Percentiles rank a stretch among this genome's conserved stretches.
Conservation (phyloP, 1,139 yeast species). For the Kodamaea arcana region DNA sequence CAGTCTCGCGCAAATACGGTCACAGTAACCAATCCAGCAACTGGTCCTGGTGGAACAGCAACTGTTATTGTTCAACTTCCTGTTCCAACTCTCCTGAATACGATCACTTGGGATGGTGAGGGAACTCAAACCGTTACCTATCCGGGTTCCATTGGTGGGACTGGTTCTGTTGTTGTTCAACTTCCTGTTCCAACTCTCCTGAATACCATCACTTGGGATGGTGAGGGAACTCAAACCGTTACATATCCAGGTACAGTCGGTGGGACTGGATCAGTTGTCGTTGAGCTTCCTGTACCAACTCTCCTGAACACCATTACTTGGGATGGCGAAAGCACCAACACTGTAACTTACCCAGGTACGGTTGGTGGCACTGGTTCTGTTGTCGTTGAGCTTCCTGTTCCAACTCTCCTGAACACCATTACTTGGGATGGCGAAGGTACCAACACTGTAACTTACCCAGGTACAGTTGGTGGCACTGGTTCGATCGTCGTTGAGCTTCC, state of each 20-base stretch:
- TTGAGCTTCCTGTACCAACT: constrained; percentile 1
- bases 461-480: constrained; percentile 10
- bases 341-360: constrained; percentile 7
- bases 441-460: constrained; percentile 5
- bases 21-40: background rate
- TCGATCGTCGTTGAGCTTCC: constrained; percentile 14
- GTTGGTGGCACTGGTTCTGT: constrained; percentile 12
- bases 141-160: constrained; percentile 5
- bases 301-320: constrained; percentile 2
- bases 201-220: constrained; percentile 6
- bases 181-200: constrained; percentile 2
- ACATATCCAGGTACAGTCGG: background rate
- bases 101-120: constrained; percentile 6
- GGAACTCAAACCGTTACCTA: constrained; percentile 12
- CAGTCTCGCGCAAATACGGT: constrained; percentile 1
- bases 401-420: background rate
- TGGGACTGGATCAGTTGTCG: constrained; percentile 9
- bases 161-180: constrained; percentile 2
- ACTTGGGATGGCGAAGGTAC: constrained; percentile 2
- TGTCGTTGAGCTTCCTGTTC: constrained; percentile 1
- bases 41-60: constrained; percentile 7
- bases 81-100: constrained; percentile 10
- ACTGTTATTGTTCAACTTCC: constrained; percentile 15
- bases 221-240: background rate
- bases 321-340: constrained; percentile 1